These are phyloP conservation scores for Paraphaeosphaeria sporulosa DNA, from an alignment of 2,329 filamentous ascomycete species.

Conservation along the genomic window DNA sequence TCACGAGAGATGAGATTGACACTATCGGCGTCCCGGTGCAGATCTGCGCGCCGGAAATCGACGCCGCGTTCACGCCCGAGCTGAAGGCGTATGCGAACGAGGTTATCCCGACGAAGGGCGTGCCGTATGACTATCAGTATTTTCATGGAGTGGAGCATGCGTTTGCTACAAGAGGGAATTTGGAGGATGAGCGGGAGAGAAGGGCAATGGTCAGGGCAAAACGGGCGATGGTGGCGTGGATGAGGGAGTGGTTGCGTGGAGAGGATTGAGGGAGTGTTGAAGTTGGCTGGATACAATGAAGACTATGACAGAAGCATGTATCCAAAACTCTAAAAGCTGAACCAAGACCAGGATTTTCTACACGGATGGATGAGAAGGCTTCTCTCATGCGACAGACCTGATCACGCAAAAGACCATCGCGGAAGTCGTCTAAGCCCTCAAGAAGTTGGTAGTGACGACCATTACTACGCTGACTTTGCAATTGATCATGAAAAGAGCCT, in stretches of 20 bases:
- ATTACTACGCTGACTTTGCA: no score
- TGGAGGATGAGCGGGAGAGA: conserved; percentile 24
- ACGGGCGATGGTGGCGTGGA: conserved; percentile 12
- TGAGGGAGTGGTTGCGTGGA: conserved; percentile 16
- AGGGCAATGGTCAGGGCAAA: conserved; percentile 31
- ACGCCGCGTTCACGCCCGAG: conserved; percentile 29
- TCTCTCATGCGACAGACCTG: no score
- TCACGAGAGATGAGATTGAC: conserved; percentile 30
- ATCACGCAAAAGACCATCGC: no score
- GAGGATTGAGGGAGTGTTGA: neutral
- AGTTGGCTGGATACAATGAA: no score
- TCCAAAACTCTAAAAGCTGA: no score
- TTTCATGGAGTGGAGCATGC: conserved; percentile 35
- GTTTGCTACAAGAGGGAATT: conserved; percentile 29
- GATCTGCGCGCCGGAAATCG: conserved; percentile 30
- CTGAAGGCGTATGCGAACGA: conserved; percentile 32
- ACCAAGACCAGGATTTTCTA: no score
- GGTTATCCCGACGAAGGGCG: conserved; percentile 23
- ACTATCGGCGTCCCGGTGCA: conserved; percentile 24
- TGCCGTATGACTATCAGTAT: conserved; percentile 32
- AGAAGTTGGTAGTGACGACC: no score
- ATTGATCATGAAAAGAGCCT: no score
- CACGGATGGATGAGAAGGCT: no score
- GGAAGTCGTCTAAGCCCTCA: neutral
- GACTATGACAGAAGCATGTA: no score